Conservation (phyloP, 2,329 filamentous ascomycete genomes). For the Scleromitrula shiraiana region DNA sequence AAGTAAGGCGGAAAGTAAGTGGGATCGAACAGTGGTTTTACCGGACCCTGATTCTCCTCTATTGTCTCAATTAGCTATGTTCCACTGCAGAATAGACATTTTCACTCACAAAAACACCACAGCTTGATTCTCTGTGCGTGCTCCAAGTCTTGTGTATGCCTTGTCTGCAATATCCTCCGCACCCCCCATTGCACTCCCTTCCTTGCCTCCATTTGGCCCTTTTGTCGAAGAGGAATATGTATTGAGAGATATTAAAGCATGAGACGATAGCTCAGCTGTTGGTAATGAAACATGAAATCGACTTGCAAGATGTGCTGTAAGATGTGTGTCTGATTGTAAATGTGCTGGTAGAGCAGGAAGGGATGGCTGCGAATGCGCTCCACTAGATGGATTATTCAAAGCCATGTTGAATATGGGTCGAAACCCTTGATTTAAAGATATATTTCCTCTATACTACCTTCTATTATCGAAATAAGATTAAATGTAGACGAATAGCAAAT, state of each 20-base stretch:
- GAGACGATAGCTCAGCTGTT: constrained; percentile 81
- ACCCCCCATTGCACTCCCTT: constrained; percentile 85
- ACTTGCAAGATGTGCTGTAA: constrained; percentile 75
- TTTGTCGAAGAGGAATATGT: constrained; percentile 87
- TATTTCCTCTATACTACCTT: background rate
- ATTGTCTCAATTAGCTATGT: constrained; percentile 13
- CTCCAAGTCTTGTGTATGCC: constrained; percentile 76
- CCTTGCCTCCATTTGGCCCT: constrained; percentile 82
- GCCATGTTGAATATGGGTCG: constrained; percentile 41
- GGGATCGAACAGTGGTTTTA: constrained; percentile 89
- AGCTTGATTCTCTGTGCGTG: constrained; percentile 87
- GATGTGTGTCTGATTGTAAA: constrained; percentile 67
- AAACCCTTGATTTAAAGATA: constrained; percentile 15
- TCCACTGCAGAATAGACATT: background rate
- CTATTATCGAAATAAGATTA: background rate
- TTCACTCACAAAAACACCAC: constrained; percentile 78
- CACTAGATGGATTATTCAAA: constrained; percentile 40
- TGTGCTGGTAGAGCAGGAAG: constrained; percentile 81
- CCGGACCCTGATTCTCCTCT: constrained; percentile 94
- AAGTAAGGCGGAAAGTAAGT: constrained; percentile 77
- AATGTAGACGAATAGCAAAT: no score
- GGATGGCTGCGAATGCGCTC: constrained; percentile 73
- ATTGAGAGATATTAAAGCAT: constrained; percentile 86
- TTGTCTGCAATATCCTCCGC: constrained; percentile 86
- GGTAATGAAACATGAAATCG: constrained; percentile 89